Conservation (phyloP, 306 rosid species). For the Spatholobus suberectus region DNA sequence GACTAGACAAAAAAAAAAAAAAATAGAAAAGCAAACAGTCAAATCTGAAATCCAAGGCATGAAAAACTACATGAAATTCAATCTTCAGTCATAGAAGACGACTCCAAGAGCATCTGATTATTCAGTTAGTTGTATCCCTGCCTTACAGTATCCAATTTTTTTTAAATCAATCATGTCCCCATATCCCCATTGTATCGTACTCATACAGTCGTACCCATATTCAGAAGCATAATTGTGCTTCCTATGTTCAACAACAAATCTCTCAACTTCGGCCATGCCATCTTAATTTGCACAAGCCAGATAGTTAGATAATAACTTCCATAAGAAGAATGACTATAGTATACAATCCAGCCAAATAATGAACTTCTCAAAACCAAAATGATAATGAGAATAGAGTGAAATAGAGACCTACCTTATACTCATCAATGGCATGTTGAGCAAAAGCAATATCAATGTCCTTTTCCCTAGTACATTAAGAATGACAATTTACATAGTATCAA, state of each 20-base stretch:
- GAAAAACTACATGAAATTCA: neutral
- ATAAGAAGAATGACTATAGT: neutral
- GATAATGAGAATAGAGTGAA: constrained; percentile 3
- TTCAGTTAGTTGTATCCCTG: constrained; percentile 20
- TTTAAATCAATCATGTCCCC: neutral
- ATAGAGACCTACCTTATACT: constrained; percentile 73
- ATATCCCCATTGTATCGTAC: neutral
- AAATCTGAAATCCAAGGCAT: constrained; percentile 16
- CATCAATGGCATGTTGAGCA: constrained; percentile 96
- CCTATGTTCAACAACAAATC: constrained; percentile 22
- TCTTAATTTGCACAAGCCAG: constrained; percentile 15
- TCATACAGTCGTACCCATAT: neutral
- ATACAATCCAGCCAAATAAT: constrained; percentile 24
- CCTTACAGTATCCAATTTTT: constrained; percentile 1
- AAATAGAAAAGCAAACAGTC: constrained; percentile 15
- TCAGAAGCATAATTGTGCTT: constrained; percentile 3
- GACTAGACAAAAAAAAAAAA: neutral
- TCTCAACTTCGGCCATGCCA: constrained; percentile 3
- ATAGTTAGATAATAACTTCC: constrained; percentile 15
- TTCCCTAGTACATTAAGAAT: constrained; percentile 71
- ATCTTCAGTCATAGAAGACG: neutral
- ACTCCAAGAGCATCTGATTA: neutral
- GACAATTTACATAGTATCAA: constrained; percentile 32
- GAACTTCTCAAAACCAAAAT: neutral
- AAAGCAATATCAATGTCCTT: constrained; percentile 92